Percentiles rank a stretch among this genome's conserved stretches.
phyloP scores from a whole-genome alignment of 805 yeast genomes.

The Ogataea nakhonphanomensis region DNA sequence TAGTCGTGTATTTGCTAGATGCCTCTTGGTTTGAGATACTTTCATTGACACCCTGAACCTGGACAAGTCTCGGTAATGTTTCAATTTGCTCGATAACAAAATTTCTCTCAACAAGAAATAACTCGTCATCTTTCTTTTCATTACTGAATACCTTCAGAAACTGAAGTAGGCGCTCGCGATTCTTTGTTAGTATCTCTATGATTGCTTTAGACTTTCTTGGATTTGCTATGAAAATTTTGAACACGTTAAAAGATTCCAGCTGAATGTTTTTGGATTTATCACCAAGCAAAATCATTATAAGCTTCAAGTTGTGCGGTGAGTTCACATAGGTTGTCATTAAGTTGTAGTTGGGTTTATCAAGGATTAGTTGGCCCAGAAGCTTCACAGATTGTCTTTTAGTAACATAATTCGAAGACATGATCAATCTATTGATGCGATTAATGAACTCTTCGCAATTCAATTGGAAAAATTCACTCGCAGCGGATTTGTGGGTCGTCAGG shows the following conservation, averaged over 20 bases:
- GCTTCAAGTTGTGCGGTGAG: slow-evolving; percentile 76
- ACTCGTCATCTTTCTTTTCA: slow-evolving; percentile 58
- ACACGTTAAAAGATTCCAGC: slow-evolving; percentile 86
- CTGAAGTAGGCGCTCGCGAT: slow-evolving; percentile 68
- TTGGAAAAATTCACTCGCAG: slow-evolving; percentile 68
- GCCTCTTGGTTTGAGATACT: slow-evolving; percentile 1
- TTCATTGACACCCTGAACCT: slow-evolving; percentile 9
- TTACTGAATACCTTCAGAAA: slow-evolving; percentile 67
- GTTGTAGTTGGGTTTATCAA: slow-evolving; percentile 64
- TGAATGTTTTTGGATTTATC: slow-evolving; percentile 90
- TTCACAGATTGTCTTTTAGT: slow-evolving; percentile 88
- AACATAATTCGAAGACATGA: slow-evolving; percentile 80
- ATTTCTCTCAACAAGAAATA: slow-evolving; percentile 73
- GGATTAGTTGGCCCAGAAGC: slow-evolving; percentile 66
- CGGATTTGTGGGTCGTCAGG: slow-evolving; percentile 62
- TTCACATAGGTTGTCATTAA: slow-evolving; percentile 77
- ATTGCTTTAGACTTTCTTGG: slow-evolving; percentile 84
- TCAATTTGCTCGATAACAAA: slow-evolving; percentile 75
- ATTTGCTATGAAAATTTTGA: slow-evolving; percentile 94
- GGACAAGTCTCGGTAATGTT: slow-evolving; percentile 58
- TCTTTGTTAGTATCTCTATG: slow-evolving; percentile 76
- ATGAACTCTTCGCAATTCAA: slow-evolving; percentile 58
- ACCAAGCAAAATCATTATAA: slow-evolving; percentile 79
- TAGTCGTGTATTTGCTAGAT: too few relatives aligned
- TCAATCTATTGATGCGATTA: slow-evolving; percentile 58